phyloP scores from a whole-genome alignment of 495 filamentous ascomycete genomes.

The Talaromyces nanjingensis region DNA sequence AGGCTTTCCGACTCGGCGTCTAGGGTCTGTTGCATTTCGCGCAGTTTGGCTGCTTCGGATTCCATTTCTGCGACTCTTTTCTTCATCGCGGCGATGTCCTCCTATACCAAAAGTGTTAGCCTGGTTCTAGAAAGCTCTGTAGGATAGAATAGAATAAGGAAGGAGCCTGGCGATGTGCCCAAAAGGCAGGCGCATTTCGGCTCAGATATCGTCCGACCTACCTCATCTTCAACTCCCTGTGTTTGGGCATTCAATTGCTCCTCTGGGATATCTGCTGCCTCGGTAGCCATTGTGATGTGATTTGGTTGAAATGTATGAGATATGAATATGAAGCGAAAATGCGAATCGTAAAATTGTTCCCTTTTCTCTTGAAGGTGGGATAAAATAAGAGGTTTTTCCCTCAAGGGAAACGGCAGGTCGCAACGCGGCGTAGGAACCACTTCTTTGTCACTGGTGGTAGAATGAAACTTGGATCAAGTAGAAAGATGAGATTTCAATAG shows the following conservation, averaged over 20 bases:
- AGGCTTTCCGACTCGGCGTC: conserved; percentile 79
- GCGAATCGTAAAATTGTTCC: not conserved
- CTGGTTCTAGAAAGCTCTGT: not conserved
- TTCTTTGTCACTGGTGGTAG: not conserved
- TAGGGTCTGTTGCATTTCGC: conserved; percentile 90
- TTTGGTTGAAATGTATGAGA: not conserved
- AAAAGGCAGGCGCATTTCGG: not conserved
- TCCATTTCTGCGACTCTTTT: conserved; percentile 98
- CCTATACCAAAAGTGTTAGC: conserved; percentile 37
- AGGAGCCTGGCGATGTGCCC: not conserved
- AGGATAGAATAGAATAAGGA: not conserved
- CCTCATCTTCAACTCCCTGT: conserved; percentile 40
- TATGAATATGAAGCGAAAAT: not conserved
- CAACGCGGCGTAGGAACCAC: not conserved
- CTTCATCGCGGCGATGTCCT: conserved; percentile 99
- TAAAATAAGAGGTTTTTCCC: conserved; percentile 2
- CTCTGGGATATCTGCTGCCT: conserved; percentile 32
- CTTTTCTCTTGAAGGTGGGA: not conserved
- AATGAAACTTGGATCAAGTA: not conserved
- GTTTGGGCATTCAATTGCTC: conserved; percentile 32
- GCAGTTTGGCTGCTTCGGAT: conserved; percentile 88
- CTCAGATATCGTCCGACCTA: conserved; percentile 15
- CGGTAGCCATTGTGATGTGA: conserved; percentile 27
- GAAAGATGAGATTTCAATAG: not conserved
- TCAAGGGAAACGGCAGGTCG: not conserved